Conservation (phyloP, 345 rosid species). For the Eucalyptus coolabah region DNA sequence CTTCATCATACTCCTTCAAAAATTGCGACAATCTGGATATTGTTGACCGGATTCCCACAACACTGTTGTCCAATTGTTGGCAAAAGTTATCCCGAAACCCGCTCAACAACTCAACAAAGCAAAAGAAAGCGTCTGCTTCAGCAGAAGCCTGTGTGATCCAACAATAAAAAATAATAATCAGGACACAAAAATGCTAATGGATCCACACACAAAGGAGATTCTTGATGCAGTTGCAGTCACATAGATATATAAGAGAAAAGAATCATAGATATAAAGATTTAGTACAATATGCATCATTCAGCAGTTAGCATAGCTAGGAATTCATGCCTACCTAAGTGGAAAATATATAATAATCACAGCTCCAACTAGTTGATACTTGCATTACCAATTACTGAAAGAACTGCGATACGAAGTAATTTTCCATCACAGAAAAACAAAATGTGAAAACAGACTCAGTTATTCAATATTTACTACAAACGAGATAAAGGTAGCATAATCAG, state of each 20-base stretch:
- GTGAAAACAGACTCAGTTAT: not conserved
- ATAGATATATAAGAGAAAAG: not conserved
- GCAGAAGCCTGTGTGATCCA: slow-evolving; percentile 47
- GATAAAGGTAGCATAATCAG: not conserved
- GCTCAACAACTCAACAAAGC: slow-evolving; percentile 89
- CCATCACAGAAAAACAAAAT: not conserved
- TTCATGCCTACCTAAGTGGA: not conserved
- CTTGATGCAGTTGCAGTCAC: not conserved
- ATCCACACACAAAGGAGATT: not conserved
- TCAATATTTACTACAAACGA: not conserved
- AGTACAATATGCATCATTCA: not conserved
- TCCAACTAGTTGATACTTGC: not conserved
- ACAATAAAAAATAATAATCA: not conserved
- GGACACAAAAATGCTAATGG: not conserved
- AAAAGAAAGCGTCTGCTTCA: slow-evolving; percentile 92
- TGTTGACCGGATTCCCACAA: slow-evolving; percentile 86
- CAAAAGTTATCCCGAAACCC: slow-evolving; percentile 94
- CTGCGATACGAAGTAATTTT: not conserved
- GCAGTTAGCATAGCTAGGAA: not conserved
- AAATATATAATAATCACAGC: not conserved
- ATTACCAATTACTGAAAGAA: not conserved
- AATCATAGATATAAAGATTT: not conserved
- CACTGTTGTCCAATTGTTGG: slow-evolving; percentile 99
- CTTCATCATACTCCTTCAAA: slow-evolving; percentile 91
- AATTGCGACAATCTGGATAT: slow-evolving; percentile 68